phyloP scores from a whole-genome alignment of 441 rosid genomes.

The Erodium moschatum region DNA sequence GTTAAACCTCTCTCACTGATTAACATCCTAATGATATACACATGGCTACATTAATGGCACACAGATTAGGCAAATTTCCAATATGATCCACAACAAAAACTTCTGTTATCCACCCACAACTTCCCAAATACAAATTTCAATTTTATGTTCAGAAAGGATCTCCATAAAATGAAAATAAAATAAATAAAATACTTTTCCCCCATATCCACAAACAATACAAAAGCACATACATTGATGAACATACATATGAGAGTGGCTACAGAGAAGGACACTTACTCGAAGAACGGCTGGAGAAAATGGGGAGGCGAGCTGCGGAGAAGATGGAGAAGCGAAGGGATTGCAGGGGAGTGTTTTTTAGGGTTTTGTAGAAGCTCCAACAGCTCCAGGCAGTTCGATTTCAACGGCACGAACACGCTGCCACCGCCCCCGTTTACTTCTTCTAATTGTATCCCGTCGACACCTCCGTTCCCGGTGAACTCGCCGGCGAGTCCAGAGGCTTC shows the following conservation, averaged over 20 bases:
- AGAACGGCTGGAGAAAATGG: slow-evolving; percentile 54
- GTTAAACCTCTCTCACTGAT: too few species aligned
- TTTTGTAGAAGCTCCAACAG: slow-evolving; percentile 58
- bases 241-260: not conserved
- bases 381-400: slow-evolving; percentile 51
- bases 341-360: slow-evolving; percentile 40
- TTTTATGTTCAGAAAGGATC: not conserved
- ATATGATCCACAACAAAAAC: not conserved
- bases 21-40: too few species aligned
- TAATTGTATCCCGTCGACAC: not conserved
- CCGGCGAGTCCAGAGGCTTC: slow-evolving; percentile 3
- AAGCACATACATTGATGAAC: not conserved
- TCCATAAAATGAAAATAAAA: not conserved
- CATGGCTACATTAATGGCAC: too few species aligned
- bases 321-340: slow-evolving; percentile 39
- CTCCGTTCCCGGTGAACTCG: not conserved
- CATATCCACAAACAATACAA: not conserved
- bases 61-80: not conserved
- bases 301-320: slow-evolving; percentile 47
- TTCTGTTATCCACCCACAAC: not conserved
- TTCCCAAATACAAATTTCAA: not conserved
- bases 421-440: not conserved
- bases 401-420: slow-evolving; percentile 32
- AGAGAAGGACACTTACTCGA: slow-evolving; percentile 40
- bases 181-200: not conserved